phyloP scores from a whole-genome alignment of 208 protist species.

The Leishmania guyanensis region DNA sequence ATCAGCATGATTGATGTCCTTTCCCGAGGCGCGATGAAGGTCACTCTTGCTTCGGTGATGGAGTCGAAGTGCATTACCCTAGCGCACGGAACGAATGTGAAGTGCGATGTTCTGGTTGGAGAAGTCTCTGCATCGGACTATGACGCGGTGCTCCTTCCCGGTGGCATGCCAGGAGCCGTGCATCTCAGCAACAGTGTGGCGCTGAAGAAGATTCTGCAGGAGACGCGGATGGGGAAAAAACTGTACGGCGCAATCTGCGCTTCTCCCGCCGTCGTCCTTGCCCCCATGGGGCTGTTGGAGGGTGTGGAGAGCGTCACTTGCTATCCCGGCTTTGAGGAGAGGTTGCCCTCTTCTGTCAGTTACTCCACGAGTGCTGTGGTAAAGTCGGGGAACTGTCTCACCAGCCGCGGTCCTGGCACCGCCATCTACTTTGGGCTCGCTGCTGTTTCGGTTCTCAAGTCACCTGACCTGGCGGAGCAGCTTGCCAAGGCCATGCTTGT shows the following conservation, averaged over 20 bases:
- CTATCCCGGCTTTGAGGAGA: constrained; percentile 77
- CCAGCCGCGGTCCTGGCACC: constrained; percentile 84
- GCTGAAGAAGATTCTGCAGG: constrained; percentile 76
- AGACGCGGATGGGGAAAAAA: constrained; percentile 56
- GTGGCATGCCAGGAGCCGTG: constrained; percentile 74
- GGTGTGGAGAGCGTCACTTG: constrained; percentile 76
- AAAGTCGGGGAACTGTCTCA: constrained; percentile 81
- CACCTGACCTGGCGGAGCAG: constrained; percentile 57
- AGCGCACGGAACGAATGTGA: constrained; percentile 66
- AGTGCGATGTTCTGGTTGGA: constrained; percentile 58
- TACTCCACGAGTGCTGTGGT: constrained; percentile 69
- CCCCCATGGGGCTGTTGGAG: constrained; percentile 73
- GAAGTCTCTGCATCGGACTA: constrained; percentile 61
- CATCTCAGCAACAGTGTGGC: constrained; percentile 58
- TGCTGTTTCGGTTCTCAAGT: constrained; percentile 64
- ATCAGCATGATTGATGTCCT: constrained; percentile 86
- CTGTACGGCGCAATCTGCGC: constrained; percentile 88
- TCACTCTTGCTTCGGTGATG: constrained; percentile 83
- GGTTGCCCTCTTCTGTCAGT: constrained; percentile 62
- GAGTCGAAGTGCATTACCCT: constrained; percentile 56
- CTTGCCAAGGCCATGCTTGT: constrained; percentile 80
- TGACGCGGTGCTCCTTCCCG: constrained; percentile 83
- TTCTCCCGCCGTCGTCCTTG: constrained; percentile 66
- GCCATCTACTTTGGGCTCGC: constrained; percentile 85
- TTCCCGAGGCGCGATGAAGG: constrained; percentile 61